Evolutionary conservation across 257 asterid genomes (phyloP), one percentile per base, ranked within the genome.

Genomic region (Primulina eburnea): DNA sequence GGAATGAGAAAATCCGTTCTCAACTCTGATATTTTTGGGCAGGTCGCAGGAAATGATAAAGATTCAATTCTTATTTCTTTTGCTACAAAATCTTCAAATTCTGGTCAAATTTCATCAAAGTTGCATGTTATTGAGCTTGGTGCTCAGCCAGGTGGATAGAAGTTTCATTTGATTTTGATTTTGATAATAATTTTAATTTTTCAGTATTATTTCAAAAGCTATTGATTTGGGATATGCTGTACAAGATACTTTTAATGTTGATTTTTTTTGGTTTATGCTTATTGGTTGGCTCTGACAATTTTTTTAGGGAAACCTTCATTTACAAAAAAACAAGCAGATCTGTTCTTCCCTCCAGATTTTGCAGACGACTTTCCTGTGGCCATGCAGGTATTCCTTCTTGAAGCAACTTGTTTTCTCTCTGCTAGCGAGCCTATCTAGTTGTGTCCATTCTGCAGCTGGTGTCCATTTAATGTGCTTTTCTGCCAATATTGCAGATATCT

Each of bases 301-400:
- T 61, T 65, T 77, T 75, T n/a, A 89, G 96, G 98, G 69, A 92
- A 88, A 75, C 96, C 95, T 26, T 72, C 96, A 40, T 89, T 92
- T 71, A 74, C 96, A 0, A 92, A 92, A 84, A 92, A 92, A 78
- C 98, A 92, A 65, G 96, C 98, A 14, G 98, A 92, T 80, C 86
- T 92, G 64, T 92, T 92, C 85, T 92, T 92, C 73, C 98, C 96
- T 79, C 98, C 95, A 28, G 98, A 92, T 79, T 92, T 92, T 80
- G 89, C 92, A 21, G 96, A 92, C 60, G 96, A 92, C 81, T 92
- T 92, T 60, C 98, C 96, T 1, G 96, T 92, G 65, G 89, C 96
- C 59, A 92, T 92, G 98, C 98, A 92, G 96, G 98, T 92, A 76
- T 69, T 40, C 57, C 14, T 66, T 71, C 26, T 20, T 73, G n/a